phyloP scores from a whole-genome alignment of 192 early-diverging fungal species.

The Umbelopsis sp. region DNA sequence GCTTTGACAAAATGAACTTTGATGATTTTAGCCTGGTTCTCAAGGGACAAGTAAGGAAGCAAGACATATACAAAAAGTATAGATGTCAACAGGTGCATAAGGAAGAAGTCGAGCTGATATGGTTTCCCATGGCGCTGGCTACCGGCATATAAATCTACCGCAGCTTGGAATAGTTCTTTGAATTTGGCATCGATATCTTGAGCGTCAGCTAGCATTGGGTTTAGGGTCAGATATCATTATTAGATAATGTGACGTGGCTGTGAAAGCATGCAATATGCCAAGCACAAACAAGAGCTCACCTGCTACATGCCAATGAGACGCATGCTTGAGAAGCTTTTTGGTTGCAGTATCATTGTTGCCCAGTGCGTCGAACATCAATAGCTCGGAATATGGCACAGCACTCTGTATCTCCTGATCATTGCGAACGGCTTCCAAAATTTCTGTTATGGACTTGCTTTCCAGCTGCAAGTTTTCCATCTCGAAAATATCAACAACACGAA shows the following conservation, averaged over 20 bases:
- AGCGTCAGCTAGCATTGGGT: neutral
- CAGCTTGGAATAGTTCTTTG: neutral
- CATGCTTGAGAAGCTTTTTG: neutral
- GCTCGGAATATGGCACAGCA: neutral
- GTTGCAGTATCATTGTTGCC: neutral
- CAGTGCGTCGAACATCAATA: no score
- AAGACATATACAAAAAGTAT: neutral
- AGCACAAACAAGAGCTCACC: neutral
- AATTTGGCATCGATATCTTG: neutral
- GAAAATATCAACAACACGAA: neutral
- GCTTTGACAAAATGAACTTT: neutral
- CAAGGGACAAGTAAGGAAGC: neutral
- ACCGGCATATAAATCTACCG: neutral
- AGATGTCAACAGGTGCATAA: constrained; percentile 8
- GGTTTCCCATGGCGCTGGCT: neutral
- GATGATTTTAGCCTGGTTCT: neutral
- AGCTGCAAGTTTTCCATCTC: neutral
- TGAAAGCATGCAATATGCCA: neutral
- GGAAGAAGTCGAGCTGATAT: neutral
- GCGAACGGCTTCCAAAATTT: neutral
- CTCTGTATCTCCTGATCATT: neutral
- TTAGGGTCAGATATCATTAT: no score
- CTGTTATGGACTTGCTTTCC: neutral
- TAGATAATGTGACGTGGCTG: no score
- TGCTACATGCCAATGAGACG: constrained; percentile 2